Percentiles rank a stretch among this genome's conserved stretches.
Conservation (phyloP, 1,139 yeast genomes). For the Yamadazyma dushanensis region DNA sequence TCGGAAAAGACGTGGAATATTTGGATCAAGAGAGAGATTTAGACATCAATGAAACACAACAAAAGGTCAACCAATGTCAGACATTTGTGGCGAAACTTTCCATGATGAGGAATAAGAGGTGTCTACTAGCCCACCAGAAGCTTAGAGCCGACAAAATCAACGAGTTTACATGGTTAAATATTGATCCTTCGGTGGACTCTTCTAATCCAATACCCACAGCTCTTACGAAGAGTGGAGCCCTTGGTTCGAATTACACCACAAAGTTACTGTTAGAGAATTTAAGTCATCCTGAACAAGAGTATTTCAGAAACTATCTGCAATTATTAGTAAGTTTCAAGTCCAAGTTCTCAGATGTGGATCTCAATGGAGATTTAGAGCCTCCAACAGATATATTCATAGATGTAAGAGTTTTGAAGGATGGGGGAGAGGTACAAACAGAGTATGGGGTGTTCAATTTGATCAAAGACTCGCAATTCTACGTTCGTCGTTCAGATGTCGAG, state of each 20-base stretch:
- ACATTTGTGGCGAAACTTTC: slow-evolving; percentile 78
- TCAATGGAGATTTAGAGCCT: slow-evolving; percentile 84
- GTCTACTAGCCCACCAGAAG: slow-evolving; percentile 79
- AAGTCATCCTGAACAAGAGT: slow-evolving; percentile 80
- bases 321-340: slow-evolving; percentile 76
- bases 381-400: slow-evolving; percentile 91
- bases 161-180: slow-evolving; percentile 67
- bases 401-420: slow-evolving; percentile 88
- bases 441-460: slow-evolving; percentile 93
- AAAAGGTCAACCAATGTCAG: slow-evolving; percentile 63
- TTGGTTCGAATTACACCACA: slow-evolving; percentile 29
- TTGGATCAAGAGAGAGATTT: slow-evolving; percentile 26
- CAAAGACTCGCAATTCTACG: slow-evolving; percentile 95
- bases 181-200: slow-evolving; percentile 34
- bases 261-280: slow-evolving; percentile 48
- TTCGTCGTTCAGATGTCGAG: slow-evolving; percentile 91
- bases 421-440: slow-evolving; percentile 97
- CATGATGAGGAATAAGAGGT: slow-evolving; percentile 85
- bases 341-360: slow-evolving; percentile 78
- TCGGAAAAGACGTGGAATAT: slow-evolving; percentile 52
- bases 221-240: slow-evolving; percentile 10
- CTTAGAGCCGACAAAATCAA: slow-evolving; percentile 68
- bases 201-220: slow-evolving; percentile 6
- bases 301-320: slow-evolving; percentile 68
- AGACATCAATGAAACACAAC: slow-evolving; percentile 21